Percentiles rank a stretch among this genome's conserved stretches.
Conservation (phyloP, 2,329 filamentous ascomycete genomes). For the Cercospora beticola region DNA sequence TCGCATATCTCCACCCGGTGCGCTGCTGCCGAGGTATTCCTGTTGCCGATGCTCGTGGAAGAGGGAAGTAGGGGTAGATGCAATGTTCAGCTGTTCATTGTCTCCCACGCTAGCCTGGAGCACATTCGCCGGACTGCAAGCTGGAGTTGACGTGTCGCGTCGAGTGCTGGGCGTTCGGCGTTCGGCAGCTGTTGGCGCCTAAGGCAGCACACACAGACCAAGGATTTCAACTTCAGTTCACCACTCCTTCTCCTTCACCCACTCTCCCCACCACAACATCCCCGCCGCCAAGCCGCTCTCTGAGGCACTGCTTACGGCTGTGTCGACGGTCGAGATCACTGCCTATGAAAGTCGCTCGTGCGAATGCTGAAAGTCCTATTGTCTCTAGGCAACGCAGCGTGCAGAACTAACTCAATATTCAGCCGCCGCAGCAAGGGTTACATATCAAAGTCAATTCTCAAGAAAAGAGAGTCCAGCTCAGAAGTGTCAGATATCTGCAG, state of each 20-base stretch:
- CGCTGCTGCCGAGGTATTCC: not conserved
- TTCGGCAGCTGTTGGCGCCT: not conserved
- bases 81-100: not conserved
- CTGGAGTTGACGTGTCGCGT: conserved; percentile 3
- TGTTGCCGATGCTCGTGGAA: not conserved
- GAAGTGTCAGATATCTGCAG: not conserved
- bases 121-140: not conserved
- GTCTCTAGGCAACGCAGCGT: not conserved
- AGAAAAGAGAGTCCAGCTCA: not conserved
- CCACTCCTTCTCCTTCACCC: not conserved
- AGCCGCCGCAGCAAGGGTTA: not conserved
- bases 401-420: not conserved
- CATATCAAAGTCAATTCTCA: not conserved
- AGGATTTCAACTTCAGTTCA: not conserved
- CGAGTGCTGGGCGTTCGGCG: not conserved
- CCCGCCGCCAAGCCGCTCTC: not conserved
- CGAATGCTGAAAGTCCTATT: not conserved
- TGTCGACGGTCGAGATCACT: not conserved
- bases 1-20: conserved; percentile 24
- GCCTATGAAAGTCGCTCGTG: not conserved
- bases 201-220: not conserved
- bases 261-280: not conserved
- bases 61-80: not conserved
- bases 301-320: not conserved
- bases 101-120: not conserved